Evolutionary conservation across 2,329 filamentous ascomycete species (phyloP).

Genomic region (Fusarium pseudoanthophilum): DNA sequence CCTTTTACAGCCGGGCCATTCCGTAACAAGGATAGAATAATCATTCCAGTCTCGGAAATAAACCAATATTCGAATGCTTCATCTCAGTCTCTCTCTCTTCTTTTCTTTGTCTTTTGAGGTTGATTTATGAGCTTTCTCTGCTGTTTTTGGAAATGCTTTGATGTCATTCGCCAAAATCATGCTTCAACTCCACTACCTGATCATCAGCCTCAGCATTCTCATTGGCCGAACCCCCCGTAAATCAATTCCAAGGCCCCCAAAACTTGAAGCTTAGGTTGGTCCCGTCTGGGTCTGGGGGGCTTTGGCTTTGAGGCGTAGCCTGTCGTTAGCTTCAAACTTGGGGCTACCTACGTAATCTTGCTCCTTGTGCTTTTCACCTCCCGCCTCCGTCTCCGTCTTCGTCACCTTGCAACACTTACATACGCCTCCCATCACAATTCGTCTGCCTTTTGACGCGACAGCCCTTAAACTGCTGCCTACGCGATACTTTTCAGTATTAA

Average conservation of each 20-base stretch:
- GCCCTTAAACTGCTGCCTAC: slow-evolving; percentile 41
- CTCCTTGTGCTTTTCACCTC: slow-evolving; percentile 38
- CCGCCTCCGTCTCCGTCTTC: slow-evolving; percentile 27
- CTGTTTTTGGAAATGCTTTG: slow-evolving; percentile 26
- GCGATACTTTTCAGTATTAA: slow-evolving; percentile 20
- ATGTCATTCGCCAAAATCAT: slow-evolving; percentile 27
- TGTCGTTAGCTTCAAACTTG: slow-evolving; percentile 8
- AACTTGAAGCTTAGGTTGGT: slow-evolving; percentile 25
- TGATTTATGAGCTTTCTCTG: slow-evolving; percentile 27
- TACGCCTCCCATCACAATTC: slow-evolving; percentile 25
- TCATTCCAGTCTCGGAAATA: slow-evolving; percentile 34
- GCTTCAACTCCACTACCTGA: background rate
- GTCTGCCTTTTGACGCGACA: slow-evolving; percentile 34
- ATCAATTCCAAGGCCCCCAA: background rate
- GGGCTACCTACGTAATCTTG: slow-evolving; percentile 38
- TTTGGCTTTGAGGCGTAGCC: background rate
- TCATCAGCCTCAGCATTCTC: background rate
- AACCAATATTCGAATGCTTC: slow-evolving; percentile 12
- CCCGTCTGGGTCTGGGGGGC: slow-evolving; percentile 7
- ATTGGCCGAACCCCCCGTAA: slow-evolving; percentile 12
- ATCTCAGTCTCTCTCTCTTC: slow-evolving; percentile 25
- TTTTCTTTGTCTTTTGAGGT: slow-evolving; percentile 16
- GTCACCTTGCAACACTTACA: slow-evolving; percentile 8
- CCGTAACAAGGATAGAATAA: slow-evolving; percentile 39
- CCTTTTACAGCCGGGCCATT: slow-evolving; percentile 32